Conservation (phyloP, 2,329 filamentous ascomycete genomes). For the Pseudocercospora eumusae region DNA sequence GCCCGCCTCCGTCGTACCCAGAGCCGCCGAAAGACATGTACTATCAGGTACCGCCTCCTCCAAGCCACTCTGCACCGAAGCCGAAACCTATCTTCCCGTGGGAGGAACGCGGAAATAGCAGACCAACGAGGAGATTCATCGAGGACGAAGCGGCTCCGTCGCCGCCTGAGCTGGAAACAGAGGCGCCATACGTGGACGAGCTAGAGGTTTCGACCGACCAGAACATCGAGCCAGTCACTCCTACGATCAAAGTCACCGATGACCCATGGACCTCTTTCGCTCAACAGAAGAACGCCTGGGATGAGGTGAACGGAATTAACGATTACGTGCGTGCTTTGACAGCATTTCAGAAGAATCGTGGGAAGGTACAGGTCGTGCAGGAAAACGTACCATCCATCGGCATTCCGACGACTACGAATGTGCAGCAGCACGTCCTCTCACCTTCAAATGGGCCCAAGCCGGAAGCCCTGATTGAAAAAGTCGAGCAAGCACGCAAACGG, state of each 20-base stretch:
- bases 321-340: constrained; percentile 76
- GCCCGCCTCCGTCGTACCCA: constrained; percentile 74
- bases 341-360: constrained; percentile 61
- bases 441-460: constrained; percentile 31
- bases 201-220: constrained; percentile 32
- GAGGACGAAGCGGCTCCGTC: constrained; percentile 49
- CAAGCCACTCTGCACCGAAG: constrained; percentile 59
- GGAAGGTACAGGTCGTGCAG: constrained; percentile 38
- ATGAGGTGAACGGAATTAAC: constrained; percentile 84
- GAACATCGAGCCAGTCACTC: constrained; percentile 41
- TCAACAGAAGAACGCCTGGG: constrained; percentile 82
- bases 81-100: constrained; percentile 80
- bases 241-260: constrained; percentile 50
- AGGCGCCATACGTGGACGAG: constrained; percentile 33
- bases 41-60: constrained; percentile 69
- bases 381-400: constrained; percentile 23
- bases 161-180: constrained; percentile 25
- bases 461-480: constrained; percentile 35
- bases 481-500: constrained; percentile 37
- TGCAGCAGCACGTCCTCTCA: constrained; percentile 29
- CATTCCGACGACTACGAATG: background rate
- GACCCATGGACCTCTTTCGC: constrained; percentile 70
- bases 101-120: constrained; percentile 69
- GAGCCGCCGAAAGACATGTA: constrained; percentile 86
- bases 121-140: constrained; percentile 65